Conservation (phyloP, 192 early-diverging fungal species). For the Coemansia sp. region DNA sequence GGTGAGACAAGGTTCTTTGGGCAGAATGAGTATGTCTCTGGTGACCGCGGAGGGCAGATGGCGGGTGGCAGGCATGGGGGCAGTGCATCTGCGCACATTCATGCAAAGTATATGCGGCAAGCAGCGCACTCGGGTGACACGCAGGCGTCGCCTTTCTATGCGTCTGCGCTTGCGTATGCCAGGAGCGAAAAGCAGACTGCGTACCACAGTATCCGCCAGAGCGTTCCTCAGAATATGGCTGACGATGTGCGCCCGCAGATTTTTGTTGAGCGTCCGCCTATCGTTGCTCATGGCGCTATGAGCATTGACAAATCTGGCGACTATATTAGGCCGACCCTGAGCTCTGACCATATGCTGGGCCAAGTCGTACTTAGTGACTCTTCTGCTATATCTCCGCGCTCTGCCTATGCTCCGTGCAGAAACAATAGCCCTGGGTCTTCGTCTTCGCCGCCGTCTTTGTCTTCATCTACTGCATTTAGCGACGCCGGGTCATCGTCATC, state of each 20-base stretch:
- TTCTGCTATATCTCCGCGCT: neutral
- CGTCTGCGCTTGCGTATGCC: neutral
- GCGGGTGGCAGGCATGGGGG: slow-evolving; percentile 3
- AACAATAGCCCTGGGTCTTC: neutral
- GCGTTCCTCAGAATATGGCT: neutral
- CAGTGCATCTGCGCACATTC: neutral
- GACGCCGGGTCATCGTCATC: neutral
- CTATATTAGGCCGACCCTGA: slow-evolving; percentile 16
- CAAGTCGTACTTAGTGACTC: neutral
- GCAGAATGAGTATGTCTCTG: neutral
- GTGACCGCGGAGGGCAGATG: neutral
- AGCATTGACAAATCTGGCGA: slow-evolving; percentile 28
- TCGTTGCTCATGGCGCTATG: slow-evolving; percentile 34
- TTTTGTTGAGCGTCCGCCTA: slow-evolving; percentile 29
- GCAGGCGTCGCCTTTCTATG: neutral
- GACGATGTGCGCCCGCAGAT: slow-evolving; percentile 24
- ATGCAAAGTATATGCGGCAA: slow-evolving; percentile 6
- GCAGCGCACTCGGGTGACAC: neutral
- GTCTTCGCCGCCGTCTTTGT: neutral
- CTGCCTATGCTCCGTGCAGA: neutral
- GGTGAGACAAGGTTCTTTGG: neutral
- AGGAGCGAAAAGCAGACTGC: neutral
- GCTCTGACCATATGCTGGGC: slow-evolving; percentile 1
- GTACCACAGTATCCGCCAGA: neutral
- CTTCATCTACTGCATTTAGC: neutral